Evolutionary conservation across 306 rosid genomes (phyloP), one percentile per base, ranked within the genome.

Genomic region (Prunus mira): DNA sequence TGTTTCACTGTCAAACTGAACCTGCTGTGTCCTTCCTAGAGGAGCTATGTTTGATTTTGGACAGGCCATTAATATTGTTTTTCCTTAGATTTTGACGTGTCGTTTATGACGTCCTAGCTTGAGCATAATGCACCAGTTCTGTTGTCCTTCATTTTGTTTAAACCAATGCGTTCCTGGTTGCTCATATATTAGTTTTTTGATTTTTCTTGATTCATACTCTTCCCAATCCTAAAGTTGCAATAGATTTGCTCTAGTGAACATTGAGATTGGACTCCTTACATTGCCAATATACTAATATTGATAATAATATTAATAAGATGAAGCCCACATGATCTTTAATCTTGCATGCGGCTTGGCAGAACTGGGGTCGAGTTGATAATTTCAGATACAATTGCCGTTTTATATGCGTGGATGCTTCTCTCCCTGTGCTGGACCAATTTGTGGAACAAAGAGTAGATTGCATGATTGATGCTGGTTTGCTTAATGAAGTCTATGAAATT

Each of bases 261-360:
- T 51, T n/a, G 32, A 20, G 67, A 27, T 28, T 25, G 5, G 43
- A 62, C 67, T 51, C 58, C 51, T 30, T 67, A 55, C 45, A 20
- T 47, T 49, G 12, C 43, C 24, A 24, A 30, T n/a, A 19, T 38
- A 19, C 19, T n/a, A 52, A 43, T 3, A 15, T 27, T 69, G 43
- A 57, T 51, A 47, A 28, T 28, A 55, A 34, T 9, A 38, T 12
- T 51, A 41, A 12, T 43, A n/a, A 9, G 81, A 41, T 76, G 63
- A 69, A 45, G 45, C 60, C 25, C 12, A 18, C 65, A 46, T 17
- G 30, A 56, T 41, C 11, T 65, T 64, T 62, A 19, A 76, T 72
- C 55, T 78, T 88, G 84, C 80, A 82, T 80, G 89, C 78, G 96
- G 85, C 96, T 90, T 91, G 94, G 86, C 97, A 94, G 98, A 94